Evolutionary conservation across 2,329 filamentous ascomycete species (phyloP), one percentile per base, ranked within the genome.

Genomic region (Leptographium radiaticola): DNA sequence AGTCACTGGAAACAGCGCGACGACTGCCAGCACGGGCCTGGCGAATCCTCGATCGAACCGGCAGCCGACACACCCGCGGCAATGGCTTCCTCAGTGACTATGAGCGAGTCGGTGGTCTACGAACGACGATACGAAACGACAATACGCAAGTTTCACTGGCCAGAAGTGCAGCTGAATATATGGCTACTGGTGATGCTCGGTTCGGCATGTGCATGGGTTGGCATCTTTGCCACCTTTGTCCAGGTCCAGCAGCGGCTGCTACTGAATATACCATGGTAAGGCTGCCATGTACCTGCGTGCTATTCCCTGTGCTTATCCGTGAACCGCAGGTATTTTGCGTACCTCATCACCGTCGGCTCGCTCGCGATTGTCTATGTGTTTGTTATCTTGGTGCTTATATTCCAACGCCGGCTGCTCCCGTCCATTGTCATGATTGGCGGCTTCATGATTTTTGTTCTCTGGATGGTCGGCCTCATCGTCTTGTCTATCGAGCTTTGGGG

Each of bases 111-210:
- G 16, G 11, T 56, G 5, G 51, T 57, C 16, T 15, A 51, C 30
- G 57, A 56, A 25, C 43, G 48, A 5, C 40, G 54, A 71, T 73
- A 70, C 42, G 62, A 70, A 56, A 72, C 71, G 59, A 9, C 9
- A 9, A 65, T 81, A 5, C 76, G 78, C 62, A 75, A 75, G 44
- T 86, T 85, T 71, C 80, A 81, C 68, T 86, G 82, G 82, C 82
- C 82, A 18, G 78, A 79, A n/a, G 66, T 80, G 53, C 78, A 83
- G 66, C 72, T 86, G 55, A 84, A 84, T 63, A 67, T 84, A 51
- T 84, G 82, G 80, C 79, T 85, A 63, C 70, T 85, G 50, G 70
- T 84, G 59, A 84, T 85, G 76, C 69, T 85, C 12, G 70, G 80
- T 5, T 74, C 79, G 1, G 75, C 78, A 6, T 70, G 73, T 53